Evolutionary conservation across 805 yeast species (phyloP).

Genomic region (Saturnispora hagleri): DNA sequence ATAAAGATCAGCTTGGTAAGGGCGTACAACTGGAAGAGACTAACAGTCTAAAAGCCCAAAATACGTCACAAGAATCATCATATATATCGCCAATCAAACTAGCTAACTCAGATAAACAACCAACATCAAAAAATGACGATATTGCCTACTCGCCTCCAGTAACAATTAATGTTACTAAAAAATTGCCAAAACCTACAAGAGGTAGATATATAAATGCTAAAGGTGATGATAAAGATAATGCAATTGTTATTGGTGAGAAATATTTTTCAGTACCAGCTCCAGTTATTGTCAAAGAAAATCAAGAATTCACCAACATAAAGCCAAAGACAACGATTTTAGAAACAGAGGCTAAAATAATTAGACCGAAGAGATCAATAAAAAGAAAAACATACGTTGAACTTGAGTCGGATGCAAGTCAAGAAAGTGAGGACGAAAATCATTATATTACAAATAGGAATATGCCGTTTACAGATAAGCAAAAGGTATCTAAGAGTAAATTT

Average conservation of each 20-base stretch:
- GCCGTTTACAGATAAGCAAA: not conserved
- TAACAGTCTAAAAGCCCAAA: not conserved
- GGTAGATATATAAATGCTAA: not conserved
- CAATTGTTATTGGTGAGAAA: slow-evolving; percentile 1
- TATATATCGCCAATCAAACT: slow-evolving; percentile 3
- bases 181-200: not conserved
- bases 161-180: not conserved
- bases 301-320: not conserved
- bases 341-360: not conserved
- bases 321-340: not conserved
- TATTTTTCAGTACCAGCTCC: not conserved
- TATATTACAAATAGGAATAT: not conserved
- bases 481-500: not conserved
- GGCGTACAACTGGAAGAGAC: not conserved
- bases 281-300: not conserved
- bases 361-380: not conserved
- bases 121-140: not conserved
- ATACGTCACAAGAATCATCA: slow-evolving; percentile 8
- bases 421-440: not conserved
- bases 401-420: not conserved
- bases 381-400: not conserved
- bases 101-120: not conserved
- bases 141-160: not conserved
- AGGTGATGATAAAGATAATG: not conserved
- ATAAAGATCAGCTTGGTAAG: not conserved